These are phyloP conservation scores for Clarireedia hainanense DNA, from an alignment of 2,329 filamentous ascomycete species.

Conservation along the genomic window DNA sequence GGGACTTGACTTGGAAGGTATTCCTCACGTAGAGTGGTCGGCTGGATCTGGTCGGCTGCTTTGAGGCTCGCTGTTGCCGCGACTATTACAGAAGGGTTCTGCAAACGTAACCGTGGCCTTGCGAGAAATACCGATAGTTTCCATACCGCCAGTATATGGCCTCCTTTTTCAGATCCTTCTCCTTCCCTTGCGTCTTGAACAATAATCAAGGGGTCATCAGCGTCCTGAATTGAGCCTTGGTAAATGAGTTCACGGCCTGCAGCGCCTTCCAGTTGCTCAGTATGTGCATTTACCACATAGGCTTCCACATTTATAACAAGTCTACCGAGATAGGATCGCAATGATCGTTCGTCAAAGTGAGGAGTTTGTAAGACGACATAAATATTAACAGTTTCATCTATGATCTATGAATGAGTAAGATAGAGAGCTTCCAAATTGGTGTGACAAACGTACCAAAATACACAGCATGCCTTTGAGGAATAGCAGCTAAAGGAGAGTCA, in stretches of 20 bases:
- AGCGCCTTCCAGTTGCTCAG: constrained; percentile 37
- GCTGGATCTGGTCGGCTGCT: constrained; percentile 38
- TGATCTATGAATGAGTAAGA: constrained; percentile 43
- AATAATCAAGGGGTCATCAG: constrained; percentile 43
- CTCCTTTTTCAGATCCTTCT: constrained; percentile 24
- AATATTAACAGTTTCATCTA: constrained; percentile 67
- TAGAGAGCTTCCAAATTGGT: constrained; percentile 25
- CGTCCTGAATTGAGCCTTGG: constrained; percentile 42
- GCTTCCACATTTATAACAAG: constrained; percentile 61
- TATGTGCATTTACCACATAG: constrained; percentile 51
- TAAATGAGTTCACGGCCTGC: constrained; percentile 53
- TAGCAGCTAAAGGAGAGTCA: constrained; percentile 41
- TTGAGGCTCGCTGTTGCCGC: constrained; percentile 52
- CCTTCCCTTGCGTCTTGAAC: constrained; percentile 35
- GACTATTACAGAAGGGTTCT: constrained; percentile 60
- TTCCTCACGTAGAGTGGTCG: constrained; percentile 42
- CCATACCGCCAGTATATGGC: constrained; percentile 50
- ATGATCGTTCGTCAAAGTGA: constrained; percentile 45
- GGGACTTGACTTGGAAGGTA: constrained; percentile 64
- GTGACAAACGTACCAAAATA: constrained; percentile 58
- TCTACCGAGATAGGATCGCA: constrained; percentile 52
- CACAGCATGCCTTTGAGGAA: constrained; percentile 55
- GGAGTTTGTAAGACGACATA: constrained; percentile 62
- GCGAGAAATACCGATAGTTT: constrained; percentile 50
- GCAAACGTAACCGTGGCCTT: constrained; percentile 56